Evolutionary conservation across 805 yeast genomes (phyloP).

Genomic region (Lachancea sp.): DNA sequence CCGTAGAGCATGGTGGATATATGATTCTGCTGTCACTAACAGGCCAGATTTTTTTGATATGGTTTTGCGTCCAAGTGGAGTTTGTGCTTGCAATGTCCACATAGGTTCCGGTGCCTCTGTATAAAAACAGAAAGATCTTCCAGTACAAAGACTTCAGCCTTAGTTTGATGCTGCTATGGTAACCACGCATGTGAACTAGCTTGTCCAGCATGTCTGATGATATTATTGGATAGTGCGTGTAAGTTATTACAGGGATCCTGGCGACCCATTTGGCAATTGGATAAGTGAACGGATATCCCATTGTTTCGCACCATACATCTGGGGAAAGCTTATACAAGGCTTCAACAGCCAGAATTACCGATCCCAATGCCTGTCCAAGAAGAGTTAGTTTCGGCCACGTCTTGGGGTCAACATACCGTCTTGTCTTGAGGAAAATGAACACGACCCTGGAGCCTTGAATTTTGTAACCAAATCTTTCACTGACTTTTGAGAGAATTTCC

Average conservation of each 20-base stretch:
- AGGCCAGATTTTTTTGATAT: constrained; percentile 61
- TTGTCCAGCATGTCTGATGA: constrained; percentile 81
- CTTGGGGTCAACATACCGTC: constrained; percentile 58
- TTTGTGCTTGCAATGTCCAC: constrained; percentile 66
- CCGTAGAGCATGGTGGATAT: constrained; percentile 89
- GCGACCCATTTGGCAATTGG: constrained; percentile 53
- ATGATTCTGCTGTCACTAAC: constrained; percentile 42
- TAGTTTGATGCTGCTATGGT: constrained; percentile 16
- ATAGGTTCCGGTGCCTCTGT: constrained; percentile 59
- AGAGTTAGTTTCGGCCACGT: constrained; percentile 78
- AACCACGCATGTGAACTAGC: constrained; percentile 32
- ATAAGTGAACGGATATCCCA: constrained; percentile 88
- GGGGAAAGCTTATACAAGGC: constrained; percentile 67
- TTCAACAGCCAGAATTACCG: constrained; percentile 59
- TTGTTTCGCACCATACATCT: constrained; percentile 89
- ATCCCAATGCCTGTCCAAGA: constrained; percentile 82
- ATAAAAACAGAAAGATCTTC: constrained; percentile 56
- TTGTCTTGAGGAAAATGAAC: constrained; percentile 50
- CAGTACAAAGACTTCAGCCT: constrained; percentile 59
- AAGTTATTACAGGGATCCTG: constrained; percentile 71
- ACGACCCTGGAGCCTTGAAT: constrained; percentile 49
- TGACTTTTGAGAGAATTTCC: constrained; percentile 46
- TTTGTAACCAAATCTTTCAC: constrained; percentile 49
- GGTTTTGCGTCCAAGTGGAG: constrained; percentile 88
- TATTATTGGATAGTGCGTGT: constrained; percentile 92